Conservation (phyloP, 345 rosid genomes). For the Salix brachista region DNA sequence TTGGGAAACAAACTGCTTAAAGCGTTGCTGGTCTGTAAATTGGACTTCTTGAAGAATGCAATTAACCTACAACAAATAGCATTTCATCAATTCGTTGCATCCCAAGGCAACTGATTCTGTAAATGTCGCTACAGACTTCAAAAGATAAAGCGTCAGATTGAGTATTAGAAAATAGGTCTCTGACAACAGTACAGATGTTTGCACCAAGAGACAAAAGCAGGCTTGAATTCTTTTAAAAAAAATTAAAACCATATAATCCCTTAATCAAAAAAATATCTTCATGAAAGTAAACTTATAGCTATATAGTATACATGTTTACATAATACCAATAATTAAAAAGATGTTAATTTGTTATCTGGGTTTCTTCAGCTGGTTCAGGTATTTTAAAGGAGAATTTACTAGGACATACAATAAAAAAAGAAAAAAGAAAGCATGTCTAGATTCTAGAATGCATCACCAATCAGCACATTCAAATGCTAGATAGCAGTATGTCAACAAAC, state of each 20-base stretch:
- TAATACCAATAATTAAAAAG: neutral
- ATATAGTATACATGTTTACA: neutral
- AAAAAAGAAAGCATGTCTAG: neutral
- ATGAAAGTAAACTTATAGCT: neutral
- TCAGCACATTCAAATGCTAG: neutral
- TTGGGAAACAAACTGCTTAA: slow-evolving; percentile 95
- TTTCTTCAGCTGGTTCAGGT: neutral
- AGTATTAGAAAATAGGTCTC: neutral
- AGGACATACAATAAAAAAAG: neutral
- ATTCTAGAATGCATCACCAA: neutral
- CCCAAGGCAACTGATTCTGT: neutral
- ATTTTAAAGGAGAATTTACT: neutral
- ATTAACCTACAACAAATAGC: slow-evolving; percentile 49
- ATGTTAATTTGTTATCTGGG: neutral
- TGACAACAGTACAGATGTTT: neutral
- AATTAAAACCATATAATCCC: neutral
- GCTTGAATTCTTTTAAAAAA: neutral
- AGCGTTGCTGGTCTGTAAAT: slow-evolving; percentile 89
- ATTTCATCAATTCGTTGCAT: slow-evolving; percentile 11
- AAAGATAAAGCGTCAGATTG: neutral
- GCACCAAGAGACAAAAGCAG: neutral
- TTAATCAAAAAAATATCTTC: neutral
- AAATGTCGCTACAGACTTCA: neutral
- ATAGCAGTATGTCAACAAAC: neutral
- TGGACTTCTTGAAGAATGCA: slow-evolving; percentile 89